A percentile compares a stretch with the other conserved stretches of the same genome.
These are phyloP conservation scores for Vaccinium macrocarpon DNA, from an alignment of 148 eudicot genomes.

Conservation along the genomic window DNA sequence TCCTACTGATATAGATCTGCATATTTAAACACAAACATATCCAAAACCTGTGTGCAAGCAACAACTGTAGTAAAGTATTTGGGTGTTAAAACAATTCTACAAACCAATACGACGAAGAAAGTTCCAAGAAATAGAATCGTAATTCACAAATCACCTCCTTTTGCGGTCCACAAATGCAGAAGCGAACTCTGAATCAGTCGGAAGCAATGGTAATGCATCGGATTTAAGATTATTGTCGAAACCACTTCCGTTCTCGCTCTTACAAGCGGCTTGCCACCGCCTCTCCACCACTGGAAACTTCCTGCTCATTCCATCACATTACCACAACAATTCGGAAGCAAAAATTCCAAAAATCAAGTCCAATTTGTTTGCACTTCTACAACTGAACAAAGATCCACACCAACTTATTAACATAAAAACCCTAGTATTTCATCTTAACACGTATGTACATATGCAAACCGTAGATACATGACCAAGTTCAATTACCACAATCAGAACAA, in stretches of 20 bases:
- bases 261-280: slow-evolving; percentile 75
- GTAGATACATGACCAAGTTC: too few species aligned
- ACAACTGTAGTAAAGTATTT: too few species aligned
- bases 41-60: not conserved
- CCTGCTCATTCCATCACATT: slow-evolving; percentile 36
- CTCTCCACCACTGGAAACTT: slow-evolving; percentile 87
- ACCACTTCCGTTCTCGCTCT: slow-evolving; percentile 25
- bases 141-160: slow-evolving; percentile 1
- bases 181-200: slow-evolving; percentile 61
- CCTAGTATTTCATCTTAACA: too few species aligned
- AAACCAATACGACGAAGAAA: not conserved
- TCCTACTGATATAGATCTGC: not conserved
- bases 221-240: slow-evolving; percentile 6
- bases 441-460: too few species aligned
- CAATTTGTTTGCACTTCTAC: too few species aligned
- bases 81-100: not conserved
- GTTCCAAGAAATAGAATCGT: not conserved
- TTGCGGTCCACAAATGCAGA: slow-evolving; percentile 44
- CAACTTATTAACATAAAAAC: too few species aligned
- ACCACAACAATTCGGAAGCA: not conserved
- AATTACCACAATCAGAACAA: too few species aligned
- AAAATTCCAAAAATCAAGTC: too few species aligned
- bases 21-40: not conserved
- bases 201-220: slow-evolving; percentile 15
- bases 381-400: too few species aligned